Evolutionary conservation across 2,329 filamentous ascomycete species (phyloP).

Genomic region (Pseudogymnoascus sp.): DNA sequence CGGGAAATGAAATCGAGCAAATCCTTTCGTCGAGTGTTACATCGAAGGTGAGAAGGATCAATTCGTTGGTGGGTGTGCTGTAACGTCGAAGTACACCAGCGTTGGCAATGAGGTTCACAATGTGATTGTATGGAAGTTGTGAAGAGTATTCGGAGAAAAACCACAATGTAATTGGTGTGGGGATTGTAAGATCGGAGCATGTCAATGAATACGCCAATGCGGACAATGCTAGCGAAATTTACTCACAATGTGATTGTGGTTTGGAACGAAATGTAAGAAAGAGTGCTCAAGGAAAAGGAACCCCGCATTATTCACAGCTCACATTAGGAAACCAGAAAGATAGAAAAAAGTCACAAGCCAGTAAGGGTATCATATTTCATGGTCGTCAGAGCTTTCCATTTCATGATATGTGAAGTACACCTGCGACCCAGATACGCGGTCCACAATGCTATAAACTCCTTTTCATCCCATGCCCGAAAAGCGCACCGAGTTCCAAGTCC

Average conservation of each 20-base stretch:
- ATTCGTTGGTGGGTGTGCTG: not conserved
- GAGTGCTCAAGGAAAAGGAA: not conserved
- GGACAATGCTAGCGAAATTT: not conserved
- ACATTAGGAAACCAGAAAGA: not conserved
- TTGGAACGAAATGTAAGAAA: not conserved
- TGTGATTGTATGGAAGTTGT: not conserved
- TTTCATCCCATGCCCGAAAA: slow-evolving; percentile 8
- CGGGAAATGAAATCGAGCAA: too few species aligned
- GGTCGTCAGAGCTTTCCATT: slow-evolving; percentile 8
- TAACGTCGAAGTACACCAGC: not conserved
- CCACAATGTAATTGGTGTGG: not conserved
- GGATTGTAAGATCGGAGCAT: not conserved
- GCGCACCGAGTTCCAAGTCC: slow-evolving; percentile 7
- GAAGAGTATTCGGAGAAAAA: not conserved
- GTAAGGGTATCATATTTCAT: slow-evolving; percentile 7
- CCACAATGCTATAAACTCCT: slow-evolving; percentile 7
- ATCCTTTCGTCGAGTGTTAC: not conserved
- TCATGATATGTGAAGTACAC: slow-evolving; percentile 8
- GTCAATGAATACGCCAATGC: too few species aligned
- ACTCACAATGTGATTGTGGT: not conserved
- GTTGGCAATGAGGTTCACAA: not conserved
- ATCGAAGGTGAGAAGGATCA: not conserved
- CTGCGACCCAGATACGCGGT: slow-evolving; percentile 2
- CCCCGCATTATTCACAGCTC: not conserved
- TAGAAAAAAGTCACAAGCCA: not conserved